Evolutionary conservation across 345 rosid species (phyloP).

Genomic region (Sonneratia caseolaris): DNA sequence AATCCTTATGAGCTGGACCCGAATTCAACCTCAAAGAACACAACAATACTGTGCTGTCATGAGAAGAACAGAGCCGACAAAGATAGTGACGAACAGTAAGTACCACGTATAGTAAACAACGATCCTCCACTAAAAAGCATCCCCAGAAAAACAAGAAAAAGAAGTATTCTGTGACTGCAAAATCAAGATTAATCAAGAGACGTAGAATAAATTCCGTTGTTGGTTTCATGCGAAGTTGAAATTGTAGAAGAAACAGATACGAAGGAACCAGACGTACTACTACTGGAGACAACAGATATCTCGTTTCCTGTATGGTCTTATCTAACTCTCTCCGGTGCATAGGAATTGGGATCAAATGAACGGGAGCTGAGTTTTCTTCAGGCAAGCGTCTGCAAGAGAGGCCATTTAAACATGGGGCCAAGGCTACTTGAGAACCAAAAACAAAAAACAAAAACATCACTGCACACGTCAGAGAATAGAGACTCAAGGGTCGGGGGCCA

Average conservation of each 20-base stretch:
- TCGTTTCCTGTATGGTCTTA: background rate
- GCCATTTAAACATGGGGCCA: background rate
- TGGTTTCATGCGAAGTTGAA: background rate
- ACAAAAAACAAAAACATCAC: background rate
- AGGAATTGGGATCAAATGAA: background rate
- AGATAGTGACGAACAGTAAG: background rate
- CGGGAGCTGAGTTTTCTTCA: background rate
- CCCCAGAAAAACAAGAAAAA: background rate
- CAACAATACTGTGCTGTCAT: background rate
- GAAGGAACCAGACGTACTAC: background rate
- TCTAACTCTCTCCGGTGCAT: background rate
- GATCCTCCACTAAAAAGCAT: background rate
- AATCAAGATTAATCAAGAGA: background rate
- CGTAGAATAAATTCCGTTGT: background rate
- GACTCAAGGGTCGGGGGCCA: background rate
- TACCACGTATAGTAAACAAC: background rate
- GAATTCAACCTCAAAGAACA: background rate
- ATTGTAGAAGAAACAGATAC: background rate
- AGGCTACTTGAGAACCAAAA: background rate
- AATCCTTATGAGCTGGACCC: slow-evolving; percentile 7
- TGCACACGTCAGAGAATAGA: background rate
- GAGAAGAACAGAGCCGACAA: background rate
- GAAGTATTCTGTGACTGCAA: background rate
- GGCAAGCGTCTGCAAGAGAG: background rate
- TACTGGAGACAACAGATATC: background rate